These are phyloP conservation scores for Juglanconis sp. DNA, from an alignment of 2,329 filamentous ascomycete genomes.

Conservation along the genomic window DNA sequence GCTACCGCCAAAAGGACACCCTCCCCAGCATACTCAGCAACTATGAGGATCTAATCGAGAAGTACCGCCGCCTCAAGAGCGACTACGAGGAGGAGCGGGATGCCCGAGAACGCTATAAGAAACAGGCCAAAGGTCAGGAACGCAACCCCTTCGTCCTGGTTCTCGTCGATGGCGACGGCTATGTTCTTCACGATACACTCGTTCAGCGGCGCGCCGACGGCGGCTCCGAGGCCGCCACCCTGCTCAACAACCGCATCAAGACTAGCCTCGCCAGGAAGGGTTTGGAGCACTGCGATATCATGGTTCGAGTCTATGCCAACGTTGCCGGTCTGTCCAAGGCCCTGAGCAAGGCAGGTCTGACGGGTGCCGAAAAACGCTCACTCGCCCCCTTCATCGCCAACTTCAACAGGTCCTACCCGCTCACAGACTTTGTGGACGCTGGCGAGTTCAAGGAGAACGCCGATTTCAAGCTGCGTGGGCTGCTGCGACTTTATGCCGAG, in stretches of 20 bases:
- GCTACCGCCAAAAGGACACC: conserved; percentile 26
- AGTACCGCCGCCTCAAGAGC: conserved; percentile 53
- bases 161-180: conserved; percentile 61
- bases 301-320: conserved; percentile 56
- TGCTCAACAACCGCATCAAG: conserved; percentile 49
- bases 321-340: conserved; percentile 49
- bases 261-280: conserved; percentile 44
- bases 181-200: conserved; percentile 50
- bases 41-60: conserved; percentile 43
- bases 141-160: conserved; percentile 59
- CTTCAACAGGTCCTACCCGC: conserved; percentile 54
- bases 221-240: conserved; percentile 52
- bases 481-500: conserved; percentile 49
- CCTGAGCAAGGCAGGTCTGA: conserved; percentile 45
- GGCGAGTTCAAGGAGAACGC: conserved; percentile 58
- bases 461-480: conserved; percentile 56
- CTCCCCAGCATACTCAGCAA: conserved; percentile 20
- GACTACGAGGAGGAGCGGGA: conserved; percentile 57
- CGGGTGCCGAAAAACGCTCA: conserved; percentile 53
- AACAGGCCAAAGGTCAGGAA: conserved; percentile 44
- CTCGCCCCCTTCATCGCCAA: conserved; percentile 52
- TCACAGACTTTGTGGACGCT: conserved; percentile 61
- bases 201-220: conserved; percentile 48
- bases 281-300: conserved; percentile 48
- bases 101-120: conserved; percentile 52